Evolutionary conservation across 208 protist species (phyloP), one percentile per base, ranked within the genome.

Genomic region (Leptomonas pyrrhocoris): DNA sequence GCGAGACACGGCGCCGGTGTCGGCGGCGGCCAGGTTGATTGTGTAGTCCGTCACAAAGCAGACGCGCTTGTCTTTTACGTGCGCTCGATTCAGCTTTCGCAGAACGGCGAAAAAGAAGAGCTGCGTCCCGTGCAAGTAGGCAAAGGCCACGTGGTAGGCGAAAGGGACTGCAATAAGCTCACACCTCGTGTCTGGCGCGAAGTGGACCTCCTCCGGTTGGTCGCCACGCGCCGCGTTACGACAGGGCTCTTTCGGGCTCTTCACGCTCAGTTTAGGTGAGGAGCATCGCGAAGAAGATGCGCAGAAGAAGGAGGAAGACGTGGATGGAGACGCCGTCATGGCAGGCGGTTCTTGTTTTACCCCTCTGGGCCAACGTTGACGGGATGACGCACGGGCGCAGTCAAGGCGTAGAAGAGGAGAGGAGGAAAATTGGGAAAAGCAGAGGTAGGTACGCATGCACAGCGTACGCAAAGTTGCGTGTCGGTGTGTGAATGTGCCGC

Each of bases 21-120:
- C 48, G 25, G 7, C 6, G 3, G 59, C 49, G 15, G 79, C 68
- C 15, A 85, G 16, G 53, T 76, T 80, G 21, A 88, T 73, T 7
- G 73, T 73, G 58, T 75, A 71, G 30, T 85, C 76, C 18, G 75
- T 85, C 4, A 88, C 36, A 49, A 85, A 80, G 65, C 73, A 74
- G 5, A 88, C 56, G 13, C 83, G 72, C 25, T 43, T 68, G 57
- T 77, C 57, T 9, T 43, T 67, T 5, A 36, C 12, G 34, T 30
- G 49, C 16, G 50, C 25, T 0, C 74, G 58, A 28, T 73, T 80
- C 4, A 76, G 6, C 45, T 75, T 74, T 1, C 55, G 56, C 48
- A 80, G 38, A n/a, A 72, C 42, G 12, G 60, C 51, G 7, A 83
- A 70, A 27, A 81, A 86, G 30, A 71, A 81, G 30, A 86, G 31